Base-by-base conservation (phyloP, 108 stramenopile species). In the Pseudonitzschia multistriata region DNA sequence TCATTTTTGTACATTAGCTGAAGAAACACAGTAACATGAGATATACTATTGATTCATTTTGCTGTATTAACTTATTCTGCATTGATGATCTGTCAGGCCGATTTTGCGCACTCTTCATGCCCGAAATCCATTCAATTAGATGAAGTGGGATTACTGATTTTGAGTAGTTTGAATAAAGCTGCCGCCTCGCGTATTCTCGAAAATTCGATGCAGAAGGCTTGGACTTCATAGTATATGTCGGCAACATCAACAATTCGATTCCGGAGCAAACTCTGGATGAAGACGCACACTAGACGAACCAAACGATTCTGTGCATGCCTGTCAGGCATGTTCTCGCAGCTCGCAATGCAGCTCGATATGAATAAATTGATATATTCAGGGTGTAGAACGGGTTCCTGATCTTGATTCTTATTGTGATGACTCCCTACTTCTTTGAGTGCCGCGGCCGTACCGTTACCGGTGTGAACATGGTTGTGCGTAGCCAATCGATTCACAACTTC, bases 191-290 rank as follows among this genome's bases (percentile, higher is more conserved):
- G 79, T 59, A 98, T 96, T 45, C 95, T 74, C 22, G 94, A 92
- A 75, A 96, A 97, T 62, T 97, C 92, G 55, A 98, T 96, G 72
- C 98, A 98, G 67, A 98, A 98, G 25, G 97, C 88, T 74, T 98
- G 96, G 21, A 97, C 87, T 73, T 97, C 96, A 63, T 95, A 91
- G 73, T 88, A 96, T 34, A 98, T 82, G 61, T 96, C 97, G 56
- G 88, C 81, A 13, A 97, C 98, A 57, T 94, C 82, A 25, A 98
- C 85, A 66, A 98, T 92, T 28, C 88, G 85, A 79, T 97, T 97
- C 30, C 96, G 86, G 61, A 98, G 90, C 39, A 98, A 83, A 71
- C 86, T 91, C 72, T 97, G 97, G 70, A 98, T 77, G 65, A 98
- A 97, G 22, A 98, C 96, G 70, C 96, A 98, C 14, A 98, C 94